A percentile compares a stretch with the other conserved stretches of the same genome.
Conservation (phyloP, 768 basidiomycete species). For the Tylopilus intermedius region DNA sequence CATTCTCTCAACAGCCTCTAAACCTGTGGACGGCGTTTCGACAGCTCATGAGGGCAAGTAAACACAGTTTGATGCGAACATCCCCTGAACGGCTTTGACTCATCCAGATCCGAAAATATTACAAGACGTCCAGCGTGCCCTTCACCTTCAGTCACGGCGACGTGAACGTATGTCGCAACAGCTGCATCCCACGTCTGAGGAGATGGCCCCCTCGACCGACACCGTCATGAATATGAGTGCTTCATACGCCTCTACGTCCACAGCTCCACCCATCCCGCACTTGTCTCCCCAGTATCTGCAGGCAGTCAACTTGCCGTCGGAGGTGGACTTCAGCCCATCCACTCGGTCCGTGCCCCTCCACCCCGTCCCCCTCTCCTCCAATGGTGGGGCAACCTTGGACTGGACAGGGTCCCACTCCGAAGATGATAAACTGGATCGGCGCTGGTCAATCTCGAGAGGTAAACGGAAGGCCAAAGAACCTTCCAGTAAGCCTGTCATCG, state of each 20-base stretch:
- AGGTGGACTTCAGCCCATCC: slow-evolving; percentile 70
- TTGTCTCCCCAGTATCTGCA: slow-evolving; percentile 22
- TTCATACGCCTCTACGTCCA: slow-evolving; percentile 32
- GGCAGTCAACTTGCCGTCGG: slow-evolving; percentile 28
- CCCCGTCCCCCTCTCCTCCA: slow-evolving; percentile 64
- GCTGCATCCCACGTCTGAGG: slow-evolving; percentile 14
- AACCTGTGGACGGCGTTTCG: slow-evolving; percentile 6
- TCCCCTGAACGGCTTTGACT: slow-evolving; percentile 11
- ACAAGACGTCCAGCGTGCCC: slow-evolving; percentile 73
- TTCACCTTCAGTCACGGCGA: slow-evolving; percentile 68
- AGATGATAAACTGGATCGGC: slow-evolving; percentile 53
- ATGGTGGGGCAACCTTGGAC: slow-evolving; percentile 68
- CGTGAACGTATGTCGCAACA: slow-evolving; percentile 51
- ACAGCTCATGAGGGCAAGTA: slow-evolving; percentile 71
- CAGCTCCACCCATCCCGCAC: slow-evolving; percentile 12
- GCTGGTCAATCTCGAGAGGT: slow-evolving; percentile 51
- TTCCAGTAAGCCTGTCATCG: slow-evolving; percentile 40
- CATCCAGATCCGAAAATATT: slow-evolving; percentile 68
- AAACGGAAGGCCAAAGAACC: slow-evolving; percentile 59
- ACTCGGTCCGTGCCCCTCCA: slow-evolving; percentile 45
- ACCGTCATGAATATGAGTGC: slow-evolving; percentile 22
- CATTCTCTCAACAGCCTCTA: slow-evolving; percentile 6
- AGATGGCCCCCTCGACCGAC: slow-evolving; percentile 24
- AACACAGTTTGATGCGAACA: slow-evolving; percentile 2
- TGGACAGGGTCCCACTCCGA: slow-evolving; percentile 60